Percentiles rank a stretch among this genome's conserved stretches.
These are phyloP conservation scores for Cicer arietinum DNA, from an alignment of 306 rosid species.

Conservation along the genomic window DNA sequence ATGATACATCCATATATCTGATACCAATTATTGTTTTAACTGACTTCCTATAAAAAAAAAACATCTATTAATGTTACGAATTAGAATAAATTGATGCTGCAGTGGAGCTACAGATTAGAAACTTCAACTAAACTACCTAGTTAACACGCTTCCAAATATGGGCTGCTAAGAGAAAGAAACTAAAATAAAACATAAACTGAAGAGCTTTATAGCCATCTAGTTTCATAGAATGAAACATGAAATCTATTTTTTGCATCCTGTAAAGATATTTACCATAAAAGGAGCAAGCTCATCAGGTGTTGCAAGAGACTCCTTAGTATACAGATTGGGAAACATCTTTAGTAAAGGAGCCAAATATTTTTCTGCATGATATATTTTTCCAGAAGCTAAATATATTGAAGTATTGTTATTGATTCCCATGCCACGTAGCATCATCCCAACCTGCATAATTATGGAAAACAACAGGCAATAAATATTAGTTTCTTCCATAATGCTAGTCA, in stretches of 20 bases:
- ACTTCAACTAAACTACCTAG: slow-evolving; percentile 27
- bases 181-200: slow-evolving; percentile 19
- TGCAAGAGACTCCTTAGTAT: slow-evolving; percentile 91
- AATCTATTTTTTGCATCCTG: slow-evolving; percentile 1
- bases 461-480: slow-evolving; percentile 44
- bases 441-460: slow-evolving; percentile 62
- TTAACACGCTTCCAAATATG: slow-evolving; percentile 16
- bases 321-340: slow-evolving; percentile 84
- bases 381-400: slow-evolving; percentile 88
- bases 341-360: slow-evolving; percentile 77
- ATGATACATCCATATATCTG: background rate
- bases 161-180: slow-evolving; percentile 25
- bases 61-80: slow-evolving; percentile 4
- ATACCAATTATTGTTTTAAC: slow-evolving; percentile 15
- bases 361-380: slow-evolving; percentile 77
- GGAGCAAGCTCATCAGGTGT: slow-evolving; percentile 85
- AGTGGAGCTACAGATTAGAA: slow-evolving; percentile 15
- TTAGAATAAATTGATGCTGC: slow-evolving; percentile 31
- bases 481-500: slow-evolving; percentile 32
- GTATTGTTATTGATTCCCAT: slow-evolving; percentile 90
- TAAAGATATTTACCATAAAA: slow-evolving; percentile 62
- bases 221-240: slow-evolving; percentile 18
- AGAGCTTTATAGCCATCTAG: slow-evolving; percentile 29
- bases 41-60: background rate
- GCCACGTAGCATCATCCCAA: slow-evolving; percentile 92